These are phyloP conservation scores for Emericellopsis atlantica DNA, from an alignment of 2,329 filamentous ascomycete species.

Conservation along the genomic window DNA sequence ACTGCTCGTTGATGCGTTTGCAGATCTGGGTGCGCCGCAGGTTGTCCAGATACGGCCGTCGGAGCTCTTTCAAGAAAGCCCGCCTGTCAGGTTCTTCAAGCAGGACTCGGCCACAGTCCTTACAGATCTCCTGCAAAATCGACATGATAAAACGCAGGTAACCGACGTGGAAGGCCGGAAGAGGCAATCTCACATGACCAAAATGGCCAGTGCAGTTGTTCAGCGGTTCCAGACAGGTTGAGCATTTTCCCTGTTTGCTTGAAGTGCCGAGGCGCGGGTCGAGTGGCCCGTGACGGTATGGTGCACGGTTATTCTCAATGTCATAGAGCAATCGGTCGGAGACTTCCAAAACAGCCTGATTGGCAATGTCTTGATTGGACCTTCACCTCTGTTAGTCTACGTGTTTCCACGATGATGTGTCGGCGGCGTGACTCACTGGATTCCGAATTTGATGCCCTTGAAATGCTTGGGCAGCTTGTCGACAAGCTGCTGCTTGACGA, in stretches of 20 bases:
- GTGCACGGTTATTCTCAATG: constrained; percentile 62
- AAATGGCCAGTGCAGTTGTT: constrained; percentile 91
- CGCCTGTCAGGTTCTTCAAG: constrained; percentile 71
- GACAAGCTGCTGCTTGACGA: constrained; percentile 66
- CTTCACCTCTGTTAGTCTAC: constrained; percentile 25
- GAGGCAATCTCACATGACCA: constrained; percentile 77
- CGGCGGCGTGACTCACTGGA: constrained; percentile 46
- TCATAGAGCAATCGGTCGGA: constrained; percentile 93
- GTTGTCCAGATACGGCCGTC: constrained; percentile 75
- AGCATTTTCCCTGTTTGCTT: constrained; percentile 66
- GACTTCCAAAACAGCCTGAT: constrained; percentile 87
- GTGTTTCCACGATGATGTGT: not conserved
- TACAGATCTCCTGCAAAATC: constrained; percentile 92
- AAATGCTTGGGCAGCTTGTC: constrained; percentile 82
- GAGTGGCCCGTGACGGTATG: constrained; percentile 73
- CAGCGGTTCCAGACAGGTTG: constrained; percentile 71
- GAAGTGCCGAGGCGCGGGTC: constrained; percentile 85
- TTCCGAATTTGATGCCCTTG: constrained; percentile 82
- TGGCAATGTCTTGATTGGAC: constrained; percentile 87
- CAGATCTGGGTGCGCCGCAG: constrained; percentile 70
- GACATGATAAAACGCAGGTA: constrained; percentile 90
- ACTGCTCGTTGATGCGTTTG: constrained; percentile 82
- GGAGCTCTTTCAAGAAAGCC: constrained; percentile 64
- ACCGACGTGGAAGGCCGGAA: constrained; percentile 91
- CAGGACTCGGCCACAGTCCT: constrained; percentile 76